These are phyloP conservation scores for Stentor roeselii DNA, from an alignment of 73 alveolate genomes.

Conservation along the genomic window DNA sequence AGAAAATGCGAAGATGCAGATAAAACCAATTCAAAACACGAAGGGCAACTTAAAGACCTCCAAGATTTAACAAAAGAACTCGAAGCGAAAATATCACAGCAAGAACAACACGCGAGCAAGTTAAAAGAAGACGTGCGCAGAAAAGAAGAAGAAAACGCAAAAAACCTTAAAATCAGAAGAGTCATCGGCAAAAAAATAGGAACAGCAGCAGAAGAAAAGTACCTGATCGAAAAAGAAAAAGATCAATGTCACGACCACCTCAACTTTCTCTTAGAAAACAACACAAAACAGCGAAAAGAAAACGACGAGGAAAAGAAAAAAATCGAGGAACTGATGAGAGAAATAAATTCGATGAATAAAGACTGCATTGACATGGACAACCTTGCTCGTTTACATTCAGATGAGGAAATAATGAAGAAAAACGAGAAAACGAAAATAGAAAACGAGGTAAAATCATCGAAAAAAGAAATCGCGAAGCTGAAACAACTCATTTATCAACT, in stretches of 20 bases:
- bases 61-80: slow-evolving; percentile 19
- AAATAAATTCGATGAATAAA: slow-evolving; percentile 51
- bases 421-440: slow-evolving; percentile 71
- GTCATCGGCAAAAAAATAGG: slow-evolving; percentile 42
- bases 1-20: slow-evolving; percentile 27
- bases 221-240: slow-evolving; percentile 37
- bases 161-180: slow-evolving; percentile 34
- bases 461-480: slow-evolving; percentile 64
- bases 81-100: not conserved
- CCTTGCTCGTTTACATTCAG: slow-evolving; percentile 60
- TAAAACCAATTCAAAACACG: slow-evolving; percentile 25
- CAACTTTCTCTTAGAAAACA: slow-evolving; percentile 1
- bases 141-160: slow-evolving; percentile 4
- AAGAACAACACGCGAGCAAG: slow-evolving; percentile 28
- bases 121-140: slow-evolving; percentile 22
- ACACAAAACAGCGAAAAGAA: not conserved
- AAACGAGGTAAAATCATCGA: slow-evolving; percentile 70
- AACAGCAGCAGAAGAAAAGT: slow-evolving; percentile 36
- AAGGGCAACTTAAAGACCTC: slow-evolving; percentile 29
- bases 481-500: slow-evolving; percentile 57
- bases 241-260: slow-evolving; percentile 36
- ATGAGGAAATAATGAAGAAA: slow-evolving; percentile 54
- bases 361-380: slow-evolving; percentile 63
- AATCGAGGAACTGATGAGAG: slow-evolving; percentile 38
- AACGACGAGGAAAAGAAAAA: slow-evolving; percentile 28